Base-by-base conservation (phyloP, 2,329 filamentous ascomycete species). In the Pestalotiopsis sp. region DNA sequence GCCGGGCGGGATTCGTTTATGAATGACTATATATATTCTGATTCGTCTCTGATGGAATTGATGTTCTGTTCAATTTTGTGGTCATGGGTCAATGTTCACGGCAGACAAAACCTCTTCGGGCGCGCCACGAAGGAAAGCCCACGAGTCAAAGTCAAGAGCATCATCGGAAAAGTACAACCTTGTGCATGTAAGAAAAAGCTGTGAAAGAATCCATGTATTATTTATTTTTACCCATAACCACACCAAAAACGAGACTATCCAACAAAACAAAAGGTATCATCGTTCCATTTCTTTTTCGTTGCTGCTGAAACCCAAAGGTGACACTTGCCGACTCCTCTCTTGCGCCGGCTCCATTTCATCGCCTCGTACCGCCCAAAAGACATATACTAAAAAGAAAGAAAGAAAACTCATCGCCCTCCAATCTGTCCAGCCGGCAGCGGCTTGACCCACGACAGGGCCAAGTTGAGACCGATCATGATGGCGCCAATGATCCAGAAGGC, bases 401-500 rank as follows among this genome's bases (percentile, higher is more conserved):
- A 49, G 17, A 52, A 52, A 52, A 52, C 36, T 73, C 73, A 84
- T 31, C 76, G 79, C 2, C 84, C 84, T 13, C 85, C 84, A 70
- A 86, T 77, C 75, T 87, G 85, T 2, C 84, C 84, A 75, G 82
- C 86, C 0, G 88, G 87, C 71, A 90, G 77, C 0, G 88, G 88
- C 31, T 79, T 78, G 9, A 88, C 84, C 85, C 85, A 87, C 69
- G 78, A 80, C 4, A 95, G 86, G 4, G 83, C 81, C 62, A 95
- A 52, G 76, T 94, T 93, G 31, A 95, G 80, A 0, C 75, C 90
- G 70, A 97, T 89, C 72, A 89, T 89, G 23, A 97, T 90, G 52
- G 91, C 83, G 3, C 94, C 94, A 75, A 95, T 94, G 69, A 97
- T 91, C 93, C 93, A 96, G 71, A 97, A 88, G 0, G 89, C 88